Base-by-base conservation (phyloP, 257 asterid species). In the Paraleonurus japonicus region DNA sequence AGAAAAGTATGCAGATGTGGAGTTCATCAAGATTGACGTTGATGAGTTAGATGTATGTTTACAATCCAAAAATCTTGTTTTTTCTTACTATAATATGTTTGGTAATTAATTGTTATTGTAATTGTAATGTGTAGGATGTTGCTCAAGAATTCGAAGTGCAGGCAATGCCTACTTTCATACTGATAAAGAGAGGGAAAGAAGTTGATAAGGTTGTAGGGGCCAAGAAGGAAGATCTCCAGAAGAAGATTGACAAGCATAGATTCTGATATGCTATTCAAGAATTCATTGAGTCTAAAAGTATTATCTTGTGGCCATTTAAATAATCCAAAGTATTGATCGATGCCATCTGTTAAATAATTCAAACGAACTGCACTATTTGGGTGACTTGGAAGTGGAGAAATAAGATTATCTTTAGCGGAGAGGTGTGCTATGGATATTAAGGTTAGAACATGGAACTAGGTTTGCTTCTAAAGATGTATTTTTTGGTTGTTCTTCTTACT, bases 1-100 rank as follows among this genome's bases (percentile, higher is more conserved):
- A 8, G 81, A 81, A 4, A 82, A 73, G 55, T 90, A 78, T 65
- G 60, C 79, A 0, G 87, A 88, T 15, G 86, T 90, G 2, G 95
- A 86, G 72, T 89, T 92, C 81, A 62, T 87, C 84, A 89, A 81
- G 89, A 87, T 92, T 61, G 92, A 89, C 69, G 89, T 85, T 1
- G 95, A 89, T 75, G 94, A 88, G 81, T 28, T 92, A 55, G 47
- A 57, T 23, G 98, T 92, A 80, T 22, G 90, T 50, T 67, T 23
- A 10, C 23, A 22, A 68, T 54, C 7, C 22, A 48, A 53, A 22
- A 5, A 53, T n/a, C 45, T 60, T 15, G 23, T 1, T 15, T 11
- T 39, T 43, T 43, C 17, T 43, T 43, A 43, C 17, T 45, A 45
- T 13, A n/a, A n/a, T n/a, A n/a, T n/a, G 23, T 45, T 45, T 45